Base-by-base conservation (phyloP, 2,329 filamentous ascomycete species). In the Diaporthe sp. region DNA sequence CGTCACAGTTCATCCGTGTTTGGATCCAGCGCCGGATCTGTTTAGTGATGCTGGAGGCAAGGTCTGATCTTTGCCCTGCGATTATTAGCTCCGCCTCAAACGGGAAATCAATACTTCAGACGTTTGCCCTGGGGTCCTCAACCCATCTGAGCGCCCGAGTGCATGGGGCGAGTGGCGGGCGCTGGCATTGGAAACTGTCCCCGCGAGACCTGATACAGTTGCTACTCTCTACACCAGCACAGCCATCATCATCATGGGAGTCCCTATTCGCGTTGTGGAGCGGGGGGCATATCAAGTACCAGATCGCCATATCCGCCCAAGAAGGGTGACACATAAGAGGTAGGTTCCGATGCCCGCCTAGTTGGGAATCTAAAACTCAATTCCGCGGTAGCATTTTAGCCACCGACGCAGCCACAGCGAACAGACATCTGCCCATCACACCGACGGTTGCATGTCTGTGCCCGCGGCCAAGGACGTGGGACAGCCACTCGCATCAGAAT, bases 401-500 rank as follows among this genome's bases (percentile, higher is more conserved):
- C 44, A 67, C 44, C 25, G 25, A 37, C 42, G 44, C 44, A 39
- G 51, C 62, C 44, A 67, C 44, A 37, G 62, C 62, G 62, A 51
- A 67, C 62, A 67, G 62, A 67, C 62, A 51, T 51, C 44, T 67
- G 44, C 44, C 44, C 62, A 37, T 67, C 19, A 67, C 62, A 39
- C 22, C 46, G 31, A 68, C 31, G 62, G 31, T 68, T 39, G 46
- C 31, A 68, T 51, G 62, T 68, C 62, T 53, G 62, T 68, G 62
- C 46, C 31, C 62, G 42, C 46, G 62, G 62, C 62, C 62, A 53
- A 53, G 46, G 46, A 37, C 31, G 46, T 34, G 62, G 39, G 62
- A 53, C n/a, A 68, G 62, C 62, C 62, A 68, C 46, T 68, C 62
- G 46, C 62, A 68, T 68, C 31, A 68, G 62, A 13, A 53, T 37